Conservation (phyloP, 164 flowering plant species). For the Magnolia kwangsiensis region DNA sequence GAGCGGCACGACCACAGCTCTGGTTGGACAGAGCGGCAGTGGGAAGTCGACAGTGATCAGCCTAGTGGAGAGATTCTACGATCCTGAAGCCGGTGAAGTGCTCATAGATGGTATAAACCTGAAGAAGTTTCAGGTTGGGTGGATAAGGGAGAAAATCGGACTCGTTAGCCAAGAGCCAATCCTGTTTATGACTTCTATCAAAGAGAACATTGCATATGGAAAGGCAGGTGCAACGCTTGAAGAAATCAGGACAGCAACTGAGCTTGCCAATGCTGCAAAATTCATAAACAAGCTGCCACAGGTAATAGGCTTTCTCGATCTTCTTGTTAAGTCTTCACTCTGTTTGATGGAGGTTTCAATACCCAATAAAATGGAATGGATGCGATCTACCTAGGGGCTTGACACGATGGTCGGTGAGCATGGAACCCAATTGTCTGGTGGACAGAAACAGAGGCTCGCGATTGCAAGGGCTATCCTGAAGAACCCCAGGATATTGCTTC, state of each 20-base stretch:
- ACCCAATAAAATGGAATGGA: background rate
- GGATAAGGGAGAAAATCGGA: slow-evolving; percentile 64
- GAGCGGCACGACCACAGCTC: slow-evolving; percentile 60
- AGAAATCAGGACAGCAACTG: slow-evolving; percentile 52
- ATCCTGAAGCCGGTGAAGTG: slow-evolving; percentile 70
- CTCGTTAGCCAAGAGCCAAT: slow-evolving; percentile 74
- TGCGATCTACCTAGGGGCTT: slow-evolving; percentile 40
- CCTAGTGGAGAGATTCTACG: slow-evolving; percentile 75
- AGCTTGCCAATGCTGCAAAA: slow-evolving; percentile 70
- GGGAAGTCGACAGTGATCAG: slow-evolving; percentile 82
- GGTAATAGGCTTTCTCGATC: slow-evolving; percentile 25
- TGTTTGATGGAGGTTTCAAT: background rate
- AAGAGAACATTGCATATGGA: slow-evolving; percentile 67
- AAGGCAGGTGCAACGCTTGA: slow-evolving; percentile 53
- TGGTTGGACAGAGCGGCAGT: slow-evolving; percentile 87
- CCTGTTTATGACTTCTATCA: slow-evolving; percentile 55
- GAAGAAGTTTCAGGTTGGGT: slow-evolving; percentile 46
- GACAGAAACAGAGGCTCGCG: slow-evolving; percentile 78
- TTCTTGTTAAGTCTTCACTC: background rate
- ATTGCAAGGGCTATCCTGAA: slow-evolving; percentile 79
- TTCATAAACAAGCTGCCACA: slow-evolving; percentile 64
- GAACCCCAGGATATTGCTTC: slow-evolving; percentile 71
- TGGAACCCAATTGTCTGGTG: slow-evolving; percentile 77
- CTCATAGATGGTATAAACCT: slow-evolving; percentile 63
- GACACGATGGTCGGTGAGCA: slow-evolving; percentile 74